A percentile compares a stretch with the other conserved stretches of the same genome.
These are phyloP conservation scores for Datura wrightii DNA, from an alignment of 257 asterid species.

Conservation along the genomic window DNA sequence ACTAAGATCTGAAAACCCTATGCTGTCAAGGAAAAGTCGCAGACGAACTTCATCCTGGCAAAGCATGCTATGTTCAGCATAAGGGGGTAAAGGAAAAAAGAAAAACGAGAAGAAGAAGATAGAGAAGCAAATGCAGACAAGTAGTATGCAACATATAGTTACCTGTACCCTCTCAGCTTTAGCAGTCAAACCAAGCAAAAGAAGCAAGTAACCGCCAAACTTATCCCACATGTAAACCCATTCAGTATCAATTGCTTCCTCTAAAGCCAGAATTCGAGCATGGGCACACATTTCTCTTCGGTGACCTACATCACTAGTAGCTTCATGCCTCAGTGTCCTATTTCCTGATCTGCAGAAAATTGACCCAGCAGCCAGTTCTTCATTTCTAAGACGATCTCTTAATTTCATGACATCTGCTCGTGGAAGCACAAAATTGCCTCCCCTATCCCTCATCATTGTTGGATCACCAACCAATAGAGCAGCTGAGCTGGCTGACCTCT, in stretches of 20 bases:
- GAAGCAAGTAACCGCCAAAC: slow-evolving; percentile 98
- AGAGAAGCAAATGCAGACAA: background rate
- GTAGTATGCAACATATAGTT: slow-evolving; percentile 31
- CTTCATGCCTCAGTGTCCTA: slow-evolving; percentile 70
- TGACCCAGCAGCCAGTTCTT: slow-evolving; percentile 92
- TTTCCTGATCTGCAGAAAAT: slow-evolving; percentile 65
- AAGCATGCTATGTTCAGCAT: slow-evolving; percentile 34
- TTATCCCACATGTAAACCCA: slow-evolving; percentile 99
- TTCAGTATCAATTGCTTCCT: slow-evolving; percentile 98
- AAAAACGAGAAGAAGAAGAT: background rate
- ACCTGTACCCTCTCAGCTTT: slow-evolving; percentile 99
- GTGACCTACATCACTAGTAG: slow-evolving; percentile 81
- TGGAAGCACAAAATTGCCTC: slow-evolving; percentile 97
- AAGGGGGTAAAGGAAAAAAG: background rate
- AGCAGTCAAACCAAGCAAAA: slow-evolving; percentile 98
- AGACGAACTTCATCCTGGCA: slow-evolving; percentile 96
- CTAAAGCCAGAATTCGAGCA: slow-evolving; percentile 96
- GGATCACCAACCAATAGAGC: slow-evolving; percentile 99
- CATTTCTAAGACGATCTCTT: slow-evolving; percentile 95
- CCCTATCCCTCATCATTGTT: slow-evolving; percentile 84
- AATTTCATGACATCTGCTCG: slow-evolving; percentile 97
- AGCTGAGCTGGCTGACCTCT: slow-evolving; percentile 98
- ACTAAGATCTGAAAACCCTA: slow-evolving; percentile 94
- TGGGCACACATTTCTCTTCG: slow-evolving; percentile 98
- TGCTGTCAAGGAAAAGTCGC: slow-evolving; percentile 95